Evolutionary conservation across 1,284 basidiomycete genomes (phyloP).

Genomic region (Earliella scabrosa): DNA sequence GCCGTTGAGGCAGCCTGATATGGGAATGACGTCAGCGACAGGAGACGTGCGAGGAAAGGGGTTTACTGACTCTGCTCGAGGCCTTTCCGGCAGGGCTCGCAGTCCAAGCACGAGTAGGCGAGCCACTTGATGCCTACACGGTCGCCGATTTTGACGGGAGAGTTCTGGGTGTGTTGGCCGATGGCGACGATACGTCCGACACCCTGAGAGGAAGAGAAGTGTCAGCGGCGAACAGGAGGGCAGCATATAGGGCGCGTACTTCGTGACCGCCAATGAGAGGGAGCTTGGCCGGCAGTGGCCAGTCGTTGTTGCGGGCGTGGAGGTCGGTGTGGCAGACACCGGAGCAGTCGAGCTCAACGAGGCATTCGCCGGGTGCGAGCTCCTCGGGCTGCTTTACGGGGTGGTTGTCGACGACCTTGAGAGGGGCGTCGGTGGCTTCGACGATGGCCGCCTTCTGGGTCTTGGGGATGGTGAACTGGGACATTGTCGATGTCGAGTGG

Average conservation of each 20-base stretch:
- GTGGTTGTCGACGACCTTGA: slow-evolving; percentile 51
- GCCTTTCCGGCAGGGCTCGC: slow-evolving; percentile 77
- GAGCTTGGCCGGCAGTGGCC: slow-evolving; percentile 68
- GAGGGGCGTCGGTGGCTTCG: slow-evolving; percentile 43
- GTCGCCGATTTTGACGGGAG: slow-evolving; percentile 74
- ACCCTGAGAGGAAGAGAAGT: slow-evolving; percentile 41
- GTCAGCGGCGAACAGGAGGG: background rate
- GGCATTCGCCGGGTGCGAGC: slow-evolving; percentile 80
- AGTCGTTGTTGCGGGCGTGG: slow-evolving; percentile 73
- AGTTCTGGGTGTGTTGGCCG: slow-evolving; percentile 63
- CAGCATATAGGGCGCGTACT: slow-evolving; percentile 13
- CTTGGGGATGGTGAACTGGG: slow-evolving; percentile 53
- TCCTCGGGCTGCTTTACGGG: slow-evolving; percentile 68
- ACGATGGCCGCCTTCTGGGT: slow-evolving; percentile 69
- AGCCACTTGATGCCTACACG: slow-evolving; percentile 89
- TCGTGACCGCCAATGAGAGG: slow-evolving; percentile 90
- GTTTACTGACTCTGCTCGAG: slow-evolving; percentile 65
- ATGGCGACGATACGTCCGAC: slow-evolving; percentile 81
- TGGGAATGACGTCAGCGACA: slow-evolving; percentile 24
- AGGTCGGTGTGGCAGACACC: slow-evolving; percentile 84
- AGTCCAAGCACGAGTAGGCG: slow-evolving; percentile 54
- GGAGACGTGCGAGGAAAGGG: background rate
- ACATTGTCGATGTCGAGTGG: slow-evolving; percentile 18
- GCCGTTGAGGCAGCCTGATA: slow-evolving; percentile 61
- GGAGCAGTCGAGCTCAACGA: slow-evolving; percentile 78